These are phyloP conservation scores for Mycena leptocephala DNA, from an alignment of 768 basidiomycete species.

Conservation along the genomic window DNA sequence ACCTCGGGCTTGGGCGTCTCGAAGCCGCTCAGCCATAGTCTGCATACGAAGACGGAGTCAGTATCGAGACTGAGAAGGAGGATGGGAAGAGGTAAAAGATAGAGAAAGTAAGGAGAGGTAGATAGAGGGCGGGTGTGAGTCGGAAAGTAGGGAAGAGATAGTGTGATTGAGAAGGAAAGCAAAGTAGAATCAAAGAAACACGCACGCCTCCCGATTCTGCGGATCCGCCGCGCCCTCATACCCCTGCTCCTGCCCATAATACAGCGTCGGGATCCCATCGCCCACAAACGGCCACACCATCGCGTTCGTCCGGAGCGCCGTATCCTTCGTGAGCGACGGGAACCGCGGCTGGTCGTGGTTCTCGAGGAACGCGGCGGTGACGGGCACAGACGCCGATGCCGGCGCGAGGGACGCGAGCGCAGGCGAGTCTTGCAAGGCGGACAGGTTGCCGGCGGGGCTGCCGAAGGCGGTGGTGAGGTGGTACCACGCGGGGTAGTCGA, in stretches of 20 bases:
- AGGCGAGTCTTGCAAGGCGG: slow-evolving; percentile 43
- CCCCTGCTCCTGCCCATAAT: slow-evolving; percentile 84
- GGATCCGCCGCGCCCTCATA: slow-evolving; percentile 72
- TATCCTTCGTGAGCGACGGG: slow-evolving; percentile 67
- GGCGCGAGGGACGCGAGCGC: slow-evolving; percentile 56
- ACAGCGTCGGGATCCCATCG: slow-evolving; percentile 81
- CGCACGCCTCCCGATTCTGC: slow-evolving; percentile 74
- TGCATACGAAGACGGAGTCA: slow-evolving; percentile 38
- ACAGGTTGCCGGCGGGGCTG: slow-evolving; percentile 69
- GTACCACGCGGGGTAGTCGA: slow-evolving; percentile 75
- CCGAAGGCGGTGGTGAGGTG: slow-evolving; percentile 68
- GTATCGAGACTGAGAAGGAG: neutral
- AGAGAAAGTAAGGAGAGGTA: neutral
- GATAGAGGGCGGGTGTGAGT: neutral
- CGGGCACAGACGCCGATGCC: slow-evolving; percentile 53
- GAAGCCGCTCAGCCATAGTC: slow-evolving; percentile 76
- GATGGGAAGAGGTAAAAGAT: neutral
- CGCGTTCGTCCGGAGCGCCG: slow-evolving; percentile 68
- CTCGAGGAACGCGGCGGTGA: slow-evolving; percentile 79
- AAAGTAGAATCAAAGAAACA: neutral
- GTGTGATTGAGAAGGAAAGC: neutral
- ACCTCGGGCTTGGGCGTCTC: slow-evolving; percentile 64
- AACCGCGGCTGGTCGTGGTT: slow-evolving; percentile 79
- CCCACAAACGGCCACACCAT: slow-evolving; percentile 77
- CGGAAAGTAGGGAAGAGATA: neutral